Percentiles rank a stretch among this genome's conserved stretches.
These are phyloP conservation scores for Pichia sp. DNA, from an alignment of 1,139 yeast species.

Conservation along the genomic window DNA sequence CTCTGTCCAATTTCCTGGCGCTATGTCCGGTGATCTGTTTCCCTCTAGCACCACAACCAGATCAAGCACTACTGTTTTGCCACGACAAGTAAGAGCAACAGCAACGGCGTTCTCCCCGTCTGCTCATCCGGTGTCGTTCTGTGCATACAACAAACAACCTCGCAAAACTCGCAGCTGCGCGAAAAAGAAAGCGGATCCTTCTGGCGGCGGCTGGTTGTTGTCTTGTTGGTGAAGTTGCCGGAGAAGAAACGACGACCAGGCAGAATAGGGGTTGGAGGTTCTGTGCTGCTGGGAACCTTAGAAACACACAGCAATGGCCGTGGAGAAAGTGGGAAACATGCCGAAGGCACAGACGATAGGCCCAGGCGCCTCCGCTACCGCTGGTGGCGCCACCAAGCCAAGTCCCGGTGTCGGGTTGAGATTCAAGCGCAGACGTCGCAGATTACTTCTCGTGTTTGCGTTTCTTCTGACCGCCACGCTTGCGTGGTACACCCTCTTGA, in stretches of 20 bases:
- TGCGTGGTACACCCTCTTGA: neutral
- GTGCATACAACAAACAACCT: no score
- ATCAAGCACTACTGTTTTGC: no score
- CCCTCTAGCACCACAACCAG: neutral
- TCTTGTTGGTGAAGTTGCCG: no score
- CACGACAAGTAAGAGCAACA: no score
- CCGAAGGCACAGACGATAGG: neutral
- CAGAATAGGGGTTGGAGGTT: no score
- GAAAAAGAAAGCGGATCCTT: no score
- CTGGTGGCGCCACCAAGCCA: neutral
- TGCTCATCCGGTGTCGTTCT: no score
- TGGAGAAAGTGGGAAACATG: neutral
- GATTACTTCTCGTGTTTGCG: neutral
- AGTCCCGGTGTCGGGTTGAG: neutral
- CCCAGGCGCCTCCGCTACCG: neutral
- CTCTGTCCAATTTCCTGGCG: neutral
- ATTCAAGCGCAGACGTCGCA: conserved; percentile 5
- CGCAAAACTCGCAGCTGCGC: no score
- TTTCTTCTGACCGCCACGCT: neutral
- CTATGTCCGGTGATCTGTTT: neutral
- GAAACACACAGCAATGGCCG: neutral
- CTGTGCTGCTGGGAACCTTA: no score
- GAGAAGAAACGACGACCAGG: no score
- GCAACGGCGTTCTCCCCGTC: no score
- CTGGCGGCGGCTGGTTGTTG: no score